phyloP scores from a whole-genome alignment of 2,329 filamentous ascomycete species.

The Rhinocladiella similis region DNA sequence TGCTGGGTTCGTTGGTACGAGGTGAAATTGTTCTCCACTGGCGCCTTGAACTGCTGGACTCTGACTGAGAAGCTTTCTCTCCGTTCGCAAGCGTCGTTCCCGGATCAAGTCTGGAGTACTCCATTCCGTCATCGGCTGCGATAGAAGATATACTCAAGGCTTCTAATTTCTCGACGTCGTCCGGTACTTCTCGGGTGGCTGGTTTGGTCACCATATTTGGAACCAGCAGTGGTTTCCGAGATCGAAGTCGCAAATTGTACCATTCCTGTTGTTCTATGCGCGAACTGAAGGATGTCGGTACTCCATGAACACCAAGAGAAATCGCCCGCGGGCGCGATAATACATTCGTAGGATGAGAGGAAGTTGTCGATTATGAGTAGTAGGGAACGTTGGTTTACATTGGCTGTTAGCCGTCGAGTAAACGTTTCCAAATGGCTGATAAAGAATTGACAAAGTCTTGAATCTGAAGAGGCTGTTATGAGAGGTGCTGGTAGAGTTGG shows the following conservation, averaged over 20 bases:
- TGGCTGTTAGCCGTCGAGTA: too few relatives aligned
- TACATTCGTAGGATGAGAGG: too few relatives aligned
- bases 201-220: not conserved
- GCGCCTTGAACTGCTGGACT: not conserved
- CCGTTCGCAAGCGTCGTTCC: not conserved
- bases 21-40: not conserved
- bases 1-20: not conserved
- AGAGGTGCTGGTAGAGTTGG: too few relatives aligned
- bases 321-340: too few relatives aligned
- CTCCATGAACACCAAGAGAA: too few relatives aligned
- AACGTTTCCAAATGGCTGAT: too few relatives aligned
- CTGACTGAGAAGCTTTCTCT: not conserved
- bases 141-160: not conserved
- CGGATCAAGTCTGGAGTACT: not conserved
- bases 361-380: too few relatives aligned
- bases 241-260: not conserved
- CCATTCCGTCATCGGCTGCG: not conserved
- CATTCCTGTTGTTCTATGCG: not conserved
- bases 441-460: too few relatives aligned
- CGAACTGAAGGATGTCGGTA: not conserved
- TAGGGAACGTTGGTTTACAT: too few relatives aligned
- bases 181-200: not conserved
- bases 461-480: too few relatives aligned
- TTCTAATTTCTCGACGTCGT: not conserved
- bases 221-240: not conserved